Percentiles rank a stretch among this genome's conserved stretches.
phyloP scores from a whole-genome alignment of 1,284 basidiomycete species.

The Fomitopsis schrenkii region DNA sequence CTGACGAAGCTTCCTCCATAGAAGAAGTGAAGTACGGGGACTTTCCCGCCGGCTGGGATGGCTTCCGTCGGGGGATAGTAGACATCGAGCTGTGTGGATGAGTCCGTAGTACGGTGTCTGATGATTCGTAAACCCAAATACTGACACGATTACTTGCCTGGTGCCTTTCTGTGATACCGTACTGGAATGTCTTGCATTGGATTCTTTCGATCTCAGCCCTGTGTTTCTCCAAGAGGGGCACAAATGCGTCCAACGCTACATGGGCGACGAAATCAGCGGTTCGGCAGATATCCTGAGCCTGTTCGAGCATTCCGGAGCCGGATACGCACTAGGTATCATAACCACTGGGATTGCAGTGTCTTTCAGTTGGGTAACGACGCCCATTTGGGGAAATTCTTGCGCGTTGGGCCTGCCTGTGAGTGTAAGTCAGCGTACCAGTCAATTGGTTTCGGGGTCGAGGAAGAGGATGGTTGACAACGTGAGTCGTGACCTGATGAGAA shows the following conservation, averaged over 20 bases:
- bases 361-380: neutral
- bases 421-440: no score
- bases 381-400: neutral
- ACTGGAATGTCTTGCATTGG: slow-evolving; percentile 49
- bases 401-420: no score
- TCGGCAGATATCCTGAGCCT: neutral
- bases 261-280: neutral
- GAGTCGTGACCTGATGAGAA: no score
- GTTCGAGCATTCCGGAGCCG: neutral
- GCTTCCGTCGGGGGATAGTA: slow-evolving; percentile 45
- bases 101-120: neutral
- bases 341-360: neutral
- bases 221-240: slow-evolving; percentile 37
- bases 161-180: slow-evolving; percentile 49
- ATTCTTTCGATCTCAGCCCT: slow-evolving; percentile 36
- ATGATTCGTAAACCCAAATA: neutral
- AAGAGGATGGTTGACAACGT: no score
- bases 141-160: slow-evolving; percentile 33
- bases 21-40: slow-evolving; percentile 56
- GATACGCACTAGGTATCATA: neutral
- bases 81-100: slow-evolving; percentile 40
- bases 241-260: slow-evolving; percentile 33
- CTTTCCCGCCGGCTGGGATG: slow-evolving; percentile 22
- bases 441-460: no score
- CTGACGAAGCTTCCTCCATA: slow-evolving; percentile 60